Evolutionary conservation across 805 yeast genomes (phyloP).

Genomic region (Schizosaccharomyces octosporus): DNA sequence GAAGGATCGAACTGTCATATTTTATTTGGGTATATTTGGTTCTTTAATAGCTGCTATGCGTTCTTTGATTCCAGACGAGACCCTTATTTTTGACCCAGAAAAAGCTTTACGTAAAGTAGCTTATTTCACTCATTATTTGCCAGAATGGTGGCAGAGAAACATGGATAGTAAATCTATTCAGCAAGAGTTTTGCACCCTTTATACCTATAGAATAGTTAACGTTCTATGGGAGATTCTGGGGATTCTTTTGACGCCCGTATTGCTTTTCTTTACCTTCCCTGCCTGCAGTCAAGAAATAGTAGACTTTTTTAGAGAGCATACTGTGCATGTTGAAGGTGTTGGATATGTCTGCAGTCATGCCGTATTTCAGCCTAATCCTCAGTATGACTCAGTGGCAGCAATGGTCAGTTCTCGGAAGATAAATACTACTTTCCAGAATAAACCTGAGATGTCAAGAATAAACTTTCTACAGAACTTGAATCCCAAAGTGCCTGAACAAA

Average conservation of each 20-base stretch:
- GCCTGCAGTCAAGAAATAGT: slow-evolving; percentile 47
- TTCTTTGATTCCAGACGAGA: slow-evolving; percentile 37
- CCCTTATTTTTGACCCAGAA: slow-evolving; percentile 76
- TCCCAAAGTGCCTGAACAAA: background rate
- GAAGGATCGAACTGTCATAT: slow-evolving; percentile 53
- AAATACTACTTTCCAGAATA: background rate
- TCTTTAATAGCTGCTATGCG: slow-evolving; percentile 68
- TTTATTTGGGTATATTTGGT: slow-evolving; percentile 73
- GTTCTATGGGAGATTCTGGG: slow-evolving; percentile 60
- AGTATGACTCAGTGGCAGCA: background rate
- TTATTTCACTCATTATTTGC: slow-evolving; percentile 73
- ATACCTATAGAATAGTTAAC: slow-evolving; percentile 45
- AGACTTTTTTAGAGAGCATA: slow-evolving; percentile 74
- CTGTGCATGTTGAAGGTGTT: slow-evolving; percentile 77
- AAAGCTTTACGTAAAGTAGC: slow-evolving; percentile 57
- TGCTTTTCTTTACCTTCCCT: slow-evolving; percentile 68
- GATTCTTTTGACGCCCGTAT: slow-evolving; percentile 61
- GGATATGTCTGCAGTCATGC: slow-evolving; percentile 91
- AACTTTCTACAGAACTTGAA: background rate
- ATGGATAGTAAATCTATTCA: slow-evolving; percentile 43
- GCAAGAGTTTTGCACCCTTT: slow-evolving; percentile 54
- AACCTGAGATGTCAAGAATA: background rate
- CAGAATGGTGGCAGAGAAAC: slow-evolving; percentile 62
- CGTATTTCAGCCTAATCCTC: slow-evolving; percentile 34
- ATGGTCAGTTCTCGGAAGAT: background rate